Conservation (phyloP, 805 yeast genomes). For the Citeromyces matritensis region DNA sequence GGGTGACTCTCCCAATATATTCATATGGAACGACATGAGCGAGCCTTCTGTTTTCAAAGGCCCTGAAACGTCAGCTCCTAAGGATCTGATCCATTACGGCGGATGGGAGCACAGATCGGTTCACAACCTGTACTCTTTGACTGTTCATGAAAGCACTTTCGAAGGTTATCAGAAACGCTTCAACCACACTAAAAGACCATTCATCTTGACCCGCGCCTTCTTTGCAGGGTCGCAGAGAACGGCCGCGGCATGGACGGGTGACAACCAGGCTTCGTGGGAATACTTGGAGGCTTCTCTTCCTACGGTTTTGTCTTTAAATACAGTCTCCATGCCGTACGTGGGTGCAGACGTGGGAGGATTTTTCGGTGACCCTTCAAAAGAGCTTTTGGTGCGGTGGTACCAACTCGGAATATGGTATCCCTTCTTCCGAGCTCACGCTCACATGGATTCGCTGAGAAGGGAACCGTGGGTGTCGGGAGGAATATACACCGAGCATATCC, state of each 20-base stretch:
- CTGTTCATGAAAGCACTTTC: constrained; percentile 70
- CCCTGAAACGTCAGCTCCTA: constrained; percentile 85
- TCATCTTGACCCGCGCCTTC: constrained; percentile 73
- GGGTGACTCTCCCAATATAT: constrained; percentile 45
- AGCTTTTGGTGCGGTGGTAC: constrained; percentile 82
- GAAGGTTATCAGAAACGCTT: constrained; percentile 43
- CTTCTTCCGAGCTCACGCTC: constrained; percentile 93
- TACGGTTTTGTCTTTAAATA: constrained; percentile 69
- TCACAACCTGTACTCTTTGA: constrained; percentile 74
- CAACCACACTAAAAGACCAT: constrained; percentile 51
- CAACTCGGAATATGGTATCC: constrained; percentile 96
- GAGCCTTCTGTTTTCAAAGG: constrained; percentile 94
- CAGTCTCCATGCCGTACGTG: constrained; percentile 79
- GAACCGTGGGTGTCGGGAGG: constrained; percentile 86
- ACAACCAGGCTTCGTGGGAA: constrained; percentile 88
- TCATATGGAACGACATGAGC: constrained; percentile 96
- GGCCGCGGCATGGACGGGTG: constrained; percentile 97
- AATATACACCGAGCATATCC: constrained; percentile 49
- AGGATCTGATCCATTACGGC: constrained; percentile 65
- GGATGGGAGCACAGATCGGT: constrained; percentile 83
- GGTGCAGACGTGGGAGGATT: constrained; percentile 98
- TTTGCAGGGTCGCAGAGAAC: constrained; percentile 87
- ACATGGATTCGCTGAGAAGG: constrained; percentile 80
- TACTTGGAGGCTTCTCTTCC: constrained; percentile 70
- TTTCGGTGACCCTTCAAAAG: constrained; percentile 77